Percentiles rank a stretch among this genome's conserved stretches.
Evolutionary conservation across 2,329 filamentous ascomycete species (phyloP).

Genomic region (Botrytis cinerea): DNA sequence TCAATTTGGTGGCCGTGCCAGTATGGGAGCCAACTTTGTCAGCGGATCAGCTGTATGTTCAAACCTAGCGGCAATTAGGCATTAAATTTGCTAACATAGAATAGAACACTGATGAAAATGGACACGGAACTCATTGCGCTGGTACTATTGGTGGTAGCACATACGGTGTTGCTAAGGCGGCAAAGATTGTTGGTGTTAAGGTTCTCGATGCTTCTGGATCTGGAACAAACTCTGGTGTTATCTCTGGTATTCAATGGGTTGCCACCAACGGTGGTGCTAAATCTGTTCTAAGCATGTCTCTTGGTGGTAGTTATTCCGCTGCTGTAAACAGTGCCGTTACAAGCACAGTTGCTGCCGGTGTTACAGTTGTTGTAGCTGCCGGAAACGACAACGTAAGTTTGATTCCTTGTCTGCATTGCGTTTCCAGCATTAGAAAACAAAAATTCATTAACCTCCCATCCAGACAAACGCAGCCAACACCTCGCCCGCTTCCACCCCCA

Average conservation of each 20-base stretch:
- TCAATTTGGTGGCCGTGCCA: conserved; percentile 44
- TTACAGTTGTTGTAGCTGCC: conserved; percentile 57
- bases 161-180: conserved; percentile 47
- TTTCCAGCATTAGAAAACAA: too few relatives aligned
- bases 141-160: conserved; percentile 43
- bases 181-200: conserved; percentile 46
- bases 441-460: background rate
- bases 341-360: conserved; percentile 48
- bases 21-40: conserved; percentile 42
- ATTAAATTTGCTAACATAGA: conserved; percentile 15
- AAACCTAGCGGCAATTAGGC: conserved; percentile 21
- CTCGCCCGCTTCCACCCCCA: conserved; percentile 52
- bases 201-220: conserved; percentile 41
- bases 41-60: conserved; percentile 33
- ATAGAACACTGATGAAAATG: conserved; percentile 43
- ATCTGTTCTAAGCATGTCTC: conserved; percentile 57
- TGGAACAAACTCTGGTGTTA: conserved; percentile 43
- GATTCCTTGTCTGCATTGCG: background rate
- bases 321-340: conserved; percentile 55
- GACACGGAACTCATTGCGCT: conserved; percentile 48
- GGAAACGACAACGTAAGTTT: conserved; percentile 49
- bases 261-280: conserved; percentile 33
- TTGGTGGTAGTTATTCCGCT: conserved; percentile 50
- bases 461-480: conserved; percentile 43
- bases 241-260: conserved; percentile 45